Base-by-base conservation (phyloP, 2,329 filamentous ascomycete genomes). In the Colletotrichum lindemuthianum region DNA sequence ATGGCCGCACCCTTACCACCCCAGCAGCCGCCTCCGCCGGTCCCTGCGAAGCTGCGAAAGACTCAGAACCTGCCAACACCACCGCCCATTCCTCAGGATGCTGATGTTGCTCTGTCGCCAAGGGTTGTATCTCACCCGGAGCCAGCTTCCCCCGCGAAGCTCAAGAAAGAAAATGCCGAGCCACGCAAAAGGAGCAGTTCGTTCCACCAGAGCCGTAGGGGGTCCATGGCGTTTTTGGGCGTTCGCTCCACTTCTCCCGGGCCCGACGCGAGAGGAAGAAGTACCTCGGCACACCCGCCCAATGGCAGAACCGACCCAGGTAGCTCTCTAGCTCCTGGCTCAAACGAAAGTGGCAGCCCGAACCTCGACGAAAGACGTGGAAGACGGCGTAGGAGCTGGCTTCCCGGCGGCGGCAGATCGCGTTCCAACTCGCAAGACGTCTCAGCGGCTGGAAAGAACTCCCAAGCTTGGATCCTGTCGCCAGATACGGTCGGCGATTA, bases 401-500 rank as follows among this genome's bases (percentile, higher is more conserved):
- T 88, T 49, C 81, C 83, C 0, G 83, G 84, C 12, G 77, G 76
- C 24, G 57, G 58, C 34, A 75, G 83, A 61, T 85, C 84, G 36
- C 80, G 85, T 54, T 84, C 84, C 11, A 82, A 80, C 60, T 87
- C 86, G 6, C 71, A 72, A 32, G 76, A 81, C 36, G 50, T 73
- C 59, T 50, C 61, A 3, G 70, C 53, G 36, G 69, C 64, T 54
- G 49, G 16, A 4, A 68, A 67, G 16, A 65, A 64, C 6, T 59
- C 71, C 6, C 75, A 75, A 11, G 83, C 86, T 3, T 90, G 87
- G 87, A 78, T 89, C 43, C 76, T 88, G 68, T 77, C 81, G 2
- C 82, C 84, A 8, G 83, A 83, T 54, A 77, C 76, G 47, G 79
- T 78, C 16, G 79, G 79, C 11, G 86, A 89, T 56, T 90, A 90